These are phyloP conservation scores for Staphylotrichum tortipilum DNA, from an alignment of 495 filamentous ascomycete genomes.

Conservation along the genomic window DNA sequence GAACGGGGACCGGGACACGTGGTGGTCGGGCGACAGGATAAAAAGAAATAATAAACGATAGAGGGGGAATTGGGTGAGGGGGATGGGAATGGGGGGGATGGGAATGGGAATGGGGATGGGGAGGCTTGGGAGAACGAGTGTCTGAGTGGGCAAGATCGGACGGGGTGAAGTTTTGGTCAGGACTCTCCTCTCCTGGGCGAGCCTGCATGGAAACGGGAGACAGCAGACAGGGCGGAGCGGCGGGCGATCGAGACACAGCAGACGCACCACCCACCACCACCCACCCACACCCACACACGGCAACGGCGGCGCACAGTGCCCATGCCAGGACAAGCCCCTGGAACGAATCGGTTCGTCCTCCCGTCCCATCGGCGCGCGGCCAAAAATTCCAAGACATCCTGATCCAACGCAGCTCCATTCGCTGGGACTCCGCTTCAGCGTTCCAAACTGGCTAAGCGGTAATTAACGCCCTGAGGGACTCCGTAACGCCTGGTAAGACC, in stretches of 20 bases:
- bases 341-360: constrained; percentile 18
- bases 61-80: constrained; percentile 32
- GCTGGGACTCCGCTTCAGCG: neutral
- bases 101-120: constrained; percentile 21
- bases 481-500: too few species aligned
- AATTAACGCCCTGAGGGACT: too few species aligned
- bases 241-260: neutral
- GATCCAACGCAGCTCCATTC: neutral
- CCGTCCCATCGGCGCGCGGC: constrained; percentile 16
- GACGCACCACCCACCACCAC: constrained; percentile 1
- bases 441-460: neutral
- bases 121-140: constrained; percentile 18
- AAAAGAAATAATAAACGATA: constrained; percentile 35
- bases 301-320: constrained; percentile 18
- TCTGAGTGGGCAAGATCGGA: constrained; percentile 9
- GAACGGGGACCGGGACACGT: constrained; percentile 12
- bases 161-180: constrained; percentile 14
- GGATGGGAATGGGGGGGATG: constrained; percentile 24
- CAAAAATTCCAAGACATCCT: constrained; percentile 18
- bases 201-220: too few species aligned
- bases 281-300: constrained; percentile 9
- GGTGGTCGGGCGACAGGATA: constrained; percentile 17
- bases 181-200: too few species aligned
- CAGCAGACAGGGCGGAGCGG: too few species aligned
- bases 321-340: constrained; percentile 10